A percentile compares a stretch with the other conserved stretches of the same genome.
phyloP scores from a whole-genome alignment of 306 rosid species.

The Carpinus fangiana region DNA sequence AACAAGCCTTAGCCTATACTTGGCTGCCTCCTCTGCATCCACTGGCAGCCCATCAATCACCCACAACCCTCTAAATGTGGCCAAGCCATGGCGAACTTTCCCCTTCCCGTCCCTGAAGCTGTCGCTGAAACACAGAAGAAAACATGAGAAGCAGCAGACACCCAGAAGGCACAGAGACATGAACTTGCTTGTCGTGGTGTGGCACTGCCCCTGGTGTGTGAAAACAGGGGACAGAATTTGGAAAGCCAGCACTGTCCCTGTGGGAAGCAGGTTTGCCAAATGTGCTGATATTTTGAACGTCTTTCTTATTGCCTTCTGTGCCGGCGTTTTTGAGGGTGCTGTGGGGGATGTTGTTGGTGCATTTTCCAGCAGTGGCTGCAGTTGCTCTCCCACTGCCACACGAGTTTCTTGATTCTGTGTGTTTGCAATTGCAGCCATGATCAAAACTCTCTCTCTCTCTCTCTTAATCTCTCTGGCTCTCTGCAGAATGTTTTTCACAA shows the following conservation, averaged over 20 bases:
- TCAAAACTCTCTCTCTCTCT: background rate
- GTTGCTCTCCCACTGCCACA: slow-evolving; percentile 1
- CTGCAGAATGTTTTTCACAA: background rate
- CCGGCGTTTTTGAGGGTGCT: slow-evolving; percentile 44
- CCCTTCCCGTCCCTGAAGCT: slow-evolving; percentile 65
- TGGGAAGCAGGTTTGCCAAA: slow-evolving; percentile 72
- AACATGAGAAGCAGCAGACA: slow-evolving; percentile 57
- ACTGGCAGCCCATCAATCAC: slow-evolving; percentile 58
- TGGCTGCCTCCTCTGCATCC: slow-evolving; percentile 33
- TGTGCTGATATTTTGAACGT: slow-evolving; percentile 72
- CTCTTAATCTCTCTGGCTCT: background rate
- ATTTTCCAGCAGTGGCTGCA: slow-evolving; percentile 44
- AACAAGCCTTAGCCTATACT: slow-evolving; percentile 45
- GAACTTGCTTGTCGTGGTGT: slow-evolving; percentile 31
- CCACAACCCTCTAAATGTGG: slow-evolving; percentile 67
- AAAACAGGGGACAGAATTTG: slow-evolving; percentile 58
- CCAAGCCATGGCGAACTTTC: slow-evolving; percentile 62
- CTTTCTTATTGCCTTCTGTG: slow-evolving; percentile 60
- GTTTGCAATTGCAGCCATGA: slow-evolving; percentile 31
- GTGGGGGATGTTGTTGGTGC: background rate
- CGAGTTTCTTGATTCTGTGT: slow-evolving; percentile 7
- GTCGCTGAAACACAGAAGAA: slow-evolving; percentile 68
- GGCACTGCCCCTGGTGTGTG: slow-evolving; percentile 65
- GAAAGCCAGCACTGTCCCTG: slow-evolving; percentile 66
- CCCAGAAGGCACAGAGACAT: slow-evolving; percentile 47